Evolutionary conservation across 2,329 filamentous ascomycete genomes (phyloP), one percentile per base, ranked within the genome.

Genomic region (Stachybotrys chartarum): DNA sequence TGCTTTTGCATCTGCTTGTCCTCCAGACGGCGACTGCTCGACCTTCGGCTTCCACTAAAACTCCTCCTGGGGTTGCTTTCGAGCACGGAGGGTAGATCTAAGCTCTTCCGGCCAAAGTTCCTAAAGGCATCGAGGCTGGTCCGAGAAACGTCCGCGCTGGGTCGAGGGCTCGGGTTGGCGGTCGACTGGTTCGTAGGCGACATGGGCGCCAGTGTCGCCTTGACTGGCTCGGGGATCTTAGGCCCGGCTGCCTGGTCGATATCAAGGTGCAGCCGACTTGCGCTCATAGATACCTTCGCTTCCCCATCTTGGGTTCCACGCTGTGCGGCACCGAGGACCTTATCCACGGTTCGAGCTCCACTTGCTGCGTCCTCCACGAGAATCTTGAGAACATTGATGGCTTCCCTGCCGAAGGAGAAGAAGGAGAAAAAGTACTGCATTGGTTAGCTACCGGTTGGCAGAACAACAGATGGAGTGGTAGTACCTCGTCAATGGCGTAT

Each of bases 341-440:
- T 65, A 5, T 59, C 65, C 10, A 59, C 58, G 0, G 64, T 62
- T 35, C 62, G 62, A 30, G 51, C 77, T 70, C 52, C 76, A 70
- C 54, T 64, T 3, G 82, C 75, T 30, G 83, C 81, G 59, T 86
- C 84, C 51, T 88, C 85, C 10, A 91, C 81, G 54, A 95, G 75
- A 47, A 84, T 82, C 59, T 84, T 88, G 53, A 99, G 77, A 3
- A 94, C 81, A 52, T 86, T 84, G 59, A 96, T 83, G 14, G 91
- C 93, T 63, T 96, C 90, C 64, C 88, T 85, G 7, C 91, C 91
- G 59, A 86, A 86, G 61, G 84, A 88, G 69, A 97, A 96, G 72
- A 97, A 97, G 0, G 92, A 94, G 70, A 99, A 97, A 69, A 95
- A 97, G 69, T 97, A 97, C 85, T 92, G 11, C 49, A 8, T n/a